Conservation (phyloP, 2,329 filamentous ascomycete species). For the Pseudogymnoascus sp. region DNA sequence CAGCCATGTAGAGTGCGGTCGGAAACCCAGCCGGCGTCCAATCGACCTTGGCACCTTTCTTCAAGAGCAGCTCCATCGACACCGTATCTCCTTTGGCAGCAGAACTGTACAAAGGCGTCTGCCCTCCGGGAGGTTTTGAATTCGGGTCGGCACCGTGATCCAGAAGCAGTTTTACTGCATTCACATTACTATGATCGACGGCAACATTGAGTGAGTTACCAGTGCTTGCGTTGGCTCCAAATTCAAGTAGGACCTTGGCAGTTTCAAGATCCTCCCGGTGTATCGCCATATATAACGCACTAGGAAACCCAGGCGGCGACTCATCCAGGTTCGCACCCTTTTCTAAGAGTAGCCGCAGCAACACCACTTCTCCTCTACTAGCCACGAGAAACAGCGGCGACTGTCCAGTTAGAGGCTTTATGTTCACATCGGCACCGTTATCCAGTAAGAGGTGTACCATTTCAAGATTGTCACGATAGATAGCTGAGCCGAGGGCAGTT, state of each 20-base stretch:
- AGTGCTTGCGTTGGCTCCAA: not conserved
- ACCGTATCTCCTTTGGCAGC: constrained; percentile 13
- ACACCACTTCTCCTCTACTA: not conserved
- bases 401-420: constrained; percentile 9
- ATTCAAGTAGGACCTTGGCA: not conserved
- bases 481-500: constrained; percentile 11
- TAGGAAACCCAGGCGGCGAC: not conserved
- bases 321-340: constrained; percentile 16
- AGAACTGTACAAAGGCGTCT: constrained; percentile 11
- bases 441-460: constrained; percentile 12
- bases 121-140: not conserved
- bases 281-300: not conserved
- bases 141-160: constrained; percentile 13
- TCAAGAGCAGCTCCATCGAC: constrained; percentile 12
- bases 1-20: constrained; percentile 12
- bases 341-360: constrained; percentile 12
- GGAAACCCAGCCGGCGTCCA: constrained; percentile 11
- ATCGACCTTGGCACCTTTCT: constrained; percentile 12
- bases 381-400: constrained; percentile 17
- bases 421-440: constrained; percentile 12
- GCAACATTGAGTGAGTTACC: constrained; percentile 11
- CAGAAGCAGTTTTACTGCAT: constrained; percentile 13
- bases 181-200: constrained; percentile 10
- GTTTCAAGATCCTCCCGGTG: not conserved
- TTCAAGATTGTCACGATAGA: constrained; percentile 5